Base-by-base conservation (phyloP, 805 yeast genomes). In the Kluyveromyces siamensis region DNA sequence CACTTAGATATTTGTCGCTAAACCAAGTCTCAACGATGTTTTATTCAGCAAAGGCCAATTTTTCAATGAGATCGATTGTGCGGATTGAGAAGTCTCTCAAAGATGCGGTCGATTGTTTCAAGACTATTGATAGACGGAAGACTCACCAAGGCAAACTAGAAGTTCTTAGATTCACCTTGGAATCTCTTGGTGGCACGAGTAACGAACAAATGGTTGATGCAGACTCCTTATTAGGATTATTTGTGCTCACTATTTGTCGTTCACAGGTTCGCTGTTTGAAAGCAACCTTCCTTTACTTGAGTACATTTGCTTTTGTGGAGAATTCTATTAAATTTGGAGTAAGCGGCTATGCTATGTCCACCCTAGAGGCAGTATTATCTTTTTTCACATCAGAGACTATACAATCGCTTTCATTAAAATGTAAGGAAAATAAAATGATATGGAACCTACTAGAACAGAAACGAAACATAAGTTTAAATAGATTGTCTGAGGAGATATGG, bases 341-440 rank as follows among this genome's bases (percentile, higher is more conserved):
- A 21, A 63, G 77, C 30, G 95, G 87, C 10, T 91, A 91, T 61
- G 82, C 89, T 1, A 55, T 88, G 13, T 83, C 96, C 41, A 87
- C 96, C 6, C 70, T 89, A 41, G 96, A 89, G 56, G 96, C 89
- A 0, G 95, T 87, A 0, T 58, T 87, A 8, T 78, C 69, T 48
- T 91, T 84, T 58, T 69, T 88, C n/a, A 66, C 66, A 35, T 6
- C 17, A 14, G 66, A 73, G 37, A 47, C 52, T 6, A 62, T 60
- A 10, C 74, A 73, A 43, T 42, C 67, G 8, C 65, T 66, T 1
- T 60, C 63, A 3, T 63, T 84, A 44, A 57, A 66, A 3, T 50
- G 56, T 1, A 59, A 69, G 10, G 79, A 90, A 0, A 87, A 87
- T 61, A 61, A 62, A 40, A 59, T 61, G n/a, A 67, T 83, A 37